Conservation (phyloP, 352 stramenopile genomes). For the Pythium apleroticum region DNA sequence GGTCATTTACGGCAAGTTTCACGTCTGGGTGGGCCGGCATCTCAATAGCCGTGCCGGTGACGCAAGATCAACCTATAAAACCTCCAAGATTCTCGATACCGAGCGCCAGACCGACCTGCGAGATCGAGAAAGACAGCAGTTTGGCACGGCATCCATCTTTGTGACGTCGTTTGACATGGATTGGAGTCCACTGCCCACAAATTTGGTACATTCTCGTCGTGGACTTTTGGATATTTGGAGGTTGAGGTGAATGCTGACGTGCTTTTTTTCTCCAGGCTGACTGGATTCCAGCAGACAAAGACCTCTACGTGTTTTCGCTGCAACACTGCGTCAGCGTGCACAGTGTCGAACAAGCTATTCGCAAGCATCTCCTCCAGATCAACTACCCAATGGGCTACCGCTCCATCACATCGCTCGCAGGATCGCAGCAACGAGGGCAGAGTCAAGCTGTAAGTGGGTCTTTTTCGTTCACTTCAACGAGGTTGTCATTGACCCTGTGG, state of each 20-base stretch:
- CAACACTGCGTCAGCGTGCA: constrained; percentile 74
- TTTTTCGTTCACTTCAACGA: no score
- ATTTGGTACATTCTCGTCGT: constrained; percentile 39
- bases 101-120: constrained; percentile 36
- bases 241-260: not conserved
- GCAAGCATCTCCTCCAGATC: constrained; percentile 66
- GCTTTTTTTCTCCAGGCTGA: constrained; percentile 32
- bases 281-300: constrained; percentile 73
- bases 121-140: constrained; percentile 55
- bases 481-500: not conserved
- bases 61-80: constrained; percentile 11
- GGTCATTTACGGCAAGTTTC: constrained; percentile 86
- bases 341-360: constrained; percentile 62
- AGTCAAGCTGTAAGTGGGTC: constrained; percentile 59
- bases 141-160: constrained; percentile 75
- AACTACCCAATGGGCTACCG: constrained; percentile 81
- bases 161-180: constrained; percentile 85
- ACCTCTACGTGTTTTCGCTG: constrained; percentile 84
- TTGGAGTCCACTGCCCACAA: constrained; percentile 61
- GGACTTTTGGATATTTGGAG: not conserved
- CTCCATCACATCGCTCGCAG: constrained; percentile 78
- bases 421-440: constrained; percentile 51
- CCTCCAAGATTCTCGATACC: constrained; percentile 33
- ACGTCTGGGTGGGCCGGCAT: constrained; percentile 74
- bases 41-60: constrained; percentile 26